Evolutionary conservation across 2,329 filamentous ascomycete genomes (phyloP).

Genomic region (Leptographium radiaticola): DNA sequence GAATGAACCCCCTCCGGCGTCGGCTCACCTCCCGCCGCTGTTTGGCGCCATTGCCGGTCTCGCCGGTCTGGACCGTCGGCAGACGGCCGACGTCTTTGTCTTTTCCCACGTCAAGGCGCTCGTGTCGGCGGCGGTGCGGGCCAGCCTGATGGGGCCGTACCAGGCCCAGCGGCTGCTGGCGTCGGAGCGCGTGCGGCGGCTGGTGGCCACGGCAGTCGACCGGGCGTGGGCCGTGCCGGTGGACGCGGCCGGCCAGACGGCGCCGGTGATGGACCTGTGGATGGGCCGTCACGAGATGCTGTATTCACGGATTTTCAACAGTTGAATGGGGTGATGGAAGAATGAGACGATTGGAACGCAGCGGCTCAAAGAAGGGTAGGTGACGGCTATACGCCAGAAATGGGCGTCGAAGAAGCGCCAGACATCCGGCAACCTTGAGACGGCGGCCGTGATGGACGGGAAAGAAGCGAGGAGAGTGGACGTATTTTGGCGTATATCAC

Average conservation of each 20-base stretch:
- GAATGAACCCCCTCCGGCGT: constrained; percentile 25
- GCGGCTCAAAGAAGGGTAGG: neutral
- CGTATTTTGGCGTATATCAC: no score
- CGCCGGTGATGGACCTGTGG: constrained; percentile 73
- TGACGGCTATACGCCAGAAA: no score
- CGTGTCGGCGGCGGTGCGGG: constrained; percentile 62
- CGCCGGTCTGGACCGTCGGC: constrained; percentile 45
- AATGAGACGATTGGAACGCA: neutral
- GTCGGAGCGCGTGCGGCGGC: constrained; percentile 38
- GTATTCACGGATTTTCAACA: constrained; percentile 81
- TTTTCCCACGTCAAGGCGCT: constrained; percentile 66
- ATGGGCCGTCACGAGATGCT: constrained; percentile 69
- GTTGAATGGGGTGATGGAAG: constrained; percentile 39
- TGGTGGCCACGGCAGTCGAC: constrained; percentile 45
- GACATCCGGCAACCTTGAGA: no score
- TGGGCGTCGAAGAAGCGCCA: no score
- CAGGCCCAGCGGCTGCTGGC: constrained; percentile 65
- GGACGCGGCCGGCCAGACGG: constrained; percentile 59
- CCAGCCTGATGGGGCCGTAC: constrained; percentile 68
- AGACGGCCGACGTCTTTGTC: constrained; percentile 63
- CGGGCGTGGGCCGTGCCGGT: constrained; percentile 45
- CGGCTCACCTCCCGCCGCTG: constrained; percentile 57
- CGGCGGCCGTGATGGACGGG: no score
- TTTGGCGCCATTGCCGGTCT: constrained; percentile 53
- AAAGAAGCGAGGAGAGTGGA: no score